These are phyloP conservation scores for Litchi chinensis DNA, from an alignment of 345 rosid genomes.

Conservation along the genomic window DNA sequence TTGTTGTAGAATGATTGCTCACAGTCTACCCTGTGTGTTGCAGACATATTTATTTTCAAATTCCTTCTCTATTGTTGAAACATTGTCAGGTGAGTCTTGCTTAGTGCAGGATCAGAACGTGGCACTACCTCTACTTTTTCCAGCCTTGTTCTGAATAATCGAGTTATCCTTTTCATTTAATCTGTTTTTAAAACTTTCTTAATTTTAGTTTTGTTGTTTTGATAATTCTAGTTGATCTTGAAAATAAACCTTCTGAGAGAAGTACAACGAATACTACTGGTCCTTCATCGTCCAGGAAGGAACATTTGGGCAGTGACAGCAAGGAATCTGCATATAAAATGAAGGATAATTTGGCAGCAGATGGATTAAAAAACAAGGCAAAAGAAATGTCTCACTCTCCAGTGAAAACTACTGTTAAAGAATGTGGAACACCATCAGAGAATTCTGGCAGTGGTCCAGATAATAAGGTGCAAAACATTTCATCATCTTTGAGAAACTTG, in stretches of 20 bases:
- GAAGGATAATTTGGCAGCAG: constrained; percentile 38
- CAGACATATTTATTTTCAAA: constrained; percentile 95
- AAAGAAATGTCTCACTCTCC: constrained; percentile 41
- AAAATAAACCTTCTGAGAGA: constrained; percentile 57
- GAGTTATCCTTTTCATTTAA: background rate
- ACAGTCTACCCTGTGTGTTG: constrained; percentile 31
- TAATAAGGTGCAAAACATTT: constrained; percentile 28
- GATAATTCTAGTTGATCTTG: constrained; percentile 60
- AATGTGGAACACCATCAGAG: constrained; percentile 36
- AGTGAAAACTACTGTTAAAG: constrained; percentile 42
- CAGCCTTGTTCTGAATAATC: constrained; percentile 9
- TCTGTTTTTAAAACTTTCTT: background rate
- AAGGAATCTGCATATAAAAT: constrained; percentile 45
- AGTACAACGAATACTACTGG: constrained; percentile 37
- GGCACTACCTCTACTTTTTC: constrained; percentile 15
- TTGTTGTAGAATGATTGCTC: constrained; percentile 13
- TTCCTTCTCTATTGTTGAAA: constrained; percentile 91
- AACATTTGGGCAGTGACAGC: constrained; percentile 40
- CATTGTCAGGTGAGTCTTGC: constrained; percentile 70
- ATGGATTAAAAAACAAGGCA: constrained; percentile 35
- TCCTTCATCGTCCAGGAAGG: constrained; percentile 46
- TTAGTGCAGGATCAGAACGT: constrained; percentile 25
- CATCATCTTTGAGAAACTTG: constrained; percentile 25
- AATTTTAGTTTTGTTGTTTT: background rate
- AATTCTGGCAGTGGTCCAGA: constrained; percentile 39